A percentile compares a stretch with the other conserved stretches of the same genome.
Evolutionary conservation across 78 protist genomes (phyloP).

Genomic region (Monocercomonoides exilis): DNA sequence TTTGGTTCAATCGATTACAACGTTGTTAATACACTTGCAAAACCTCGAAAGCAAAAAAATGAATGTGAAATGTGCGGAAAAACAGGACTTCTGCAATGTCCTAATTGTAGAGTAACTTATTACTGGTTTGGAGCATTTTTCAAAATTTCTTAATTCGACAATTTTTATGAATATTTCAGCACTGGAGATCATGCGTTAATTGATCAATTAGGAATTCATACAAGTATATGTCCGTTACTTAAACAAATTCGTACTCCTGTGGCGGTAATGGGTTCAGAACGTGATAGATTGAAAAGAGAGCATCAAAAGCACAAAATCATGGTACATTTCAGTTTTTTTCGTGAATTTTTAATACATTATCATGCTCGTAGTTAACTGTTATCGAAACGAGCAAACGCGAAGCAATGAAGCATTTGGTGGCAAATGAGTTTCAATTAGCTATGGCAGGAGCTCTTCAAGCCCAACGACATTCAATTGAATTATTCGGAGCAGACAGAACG

Average conservation of each 20-base stretch:
- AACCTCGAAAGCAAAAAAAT: not conserved
- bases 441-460: slow-evolving; percentile 13
- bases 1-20: not conserved
- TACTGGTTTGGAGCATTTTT: not conserved
- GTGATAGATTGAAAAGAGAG: not conserved
- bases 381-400: not conserved
- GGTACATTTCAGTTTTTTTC: not conserved
- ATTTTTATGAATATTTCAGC: not conserved
- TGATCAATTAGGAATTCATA: not conserved
- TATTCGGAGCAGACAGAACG: not conserved
- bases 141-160: not conserved
- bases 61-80: slow-evolving; percentile 16
- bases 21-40: not conserved
- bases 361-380: not conserved
- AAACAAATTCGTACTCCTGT: slow-evolving; percentile 2
- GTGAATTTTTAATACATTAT: not conserved
- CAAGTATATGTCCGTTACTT: not conserved
- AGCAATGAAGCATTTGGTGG: not conserved
- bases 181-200: not conserved
- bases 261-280: not conserved
- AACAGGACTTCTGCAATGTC: not conserved
- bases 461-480: not conserved
- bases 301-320: not conserved
- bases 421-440: not conserved
- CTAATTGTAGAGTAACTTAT: not conserved